Base-by-base conservation (phyloP, 208 protist species). In the Leishmania turanica region DNA sequence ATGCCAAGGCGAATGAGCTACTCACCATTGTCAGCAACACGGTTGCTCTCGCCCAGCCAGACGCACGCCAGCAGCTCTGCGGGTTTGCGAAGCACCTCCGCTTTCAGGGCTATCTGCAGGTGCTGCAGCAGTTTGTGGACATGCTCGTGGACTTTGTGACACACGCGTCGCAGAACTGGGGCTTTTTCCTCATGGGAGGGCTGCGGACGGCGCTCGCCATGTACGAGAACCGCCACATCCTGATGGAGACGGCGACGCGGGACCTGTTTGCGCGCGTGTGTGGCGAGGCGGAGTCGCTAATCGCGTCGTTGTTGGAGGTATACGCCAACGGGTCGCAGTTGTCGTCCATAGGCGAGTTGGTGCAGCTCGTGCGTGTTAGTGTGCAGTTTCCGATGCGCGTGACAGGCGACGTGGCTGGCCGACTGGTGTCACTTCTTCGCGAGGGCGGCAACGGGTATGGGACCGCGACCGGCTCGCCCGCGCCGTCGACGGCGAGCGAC, bases 1-100 rank as follows among this genome's bases (percentile, higher is more conserved):
- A 97, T 80, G 77, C 79, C 9, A 87, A 78, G 77, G 94, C 91
- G 42, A 87, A 97, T 77, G 84, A 79, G 75, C 65, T 97, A 75
- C 86, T 96, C 68, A 83, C 85, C 15, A 78, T 89, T 53, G 77
- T 83, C n/a, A 83, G 77, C 82, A 77, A 79, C 66, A 51, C 56
- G 9, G 65, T 58, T 11, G 78, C 82, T 42, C 77, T 86, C 17
- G 71, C 78, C 54, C 54, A 80, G 72, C 78, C 82, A 42, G 82
- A 79, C 5, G 65, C 74, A 11, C 82, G 82, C 6, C 78, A 86
- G 78, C 77, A 79, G 66, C 78, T 86, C 6, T 80, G 62, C 51
- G 74, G 47, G 9, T 82, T 82, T 66, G 77, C 78, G 24, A 79
- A 75, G 15, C 40, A 71, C 31, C 74, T 86, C 13, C 72, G 76